Base-by-base conservation (phyloP, 2,329 filamentous ascomycete species). In the Penicillium sp. region DNA sequence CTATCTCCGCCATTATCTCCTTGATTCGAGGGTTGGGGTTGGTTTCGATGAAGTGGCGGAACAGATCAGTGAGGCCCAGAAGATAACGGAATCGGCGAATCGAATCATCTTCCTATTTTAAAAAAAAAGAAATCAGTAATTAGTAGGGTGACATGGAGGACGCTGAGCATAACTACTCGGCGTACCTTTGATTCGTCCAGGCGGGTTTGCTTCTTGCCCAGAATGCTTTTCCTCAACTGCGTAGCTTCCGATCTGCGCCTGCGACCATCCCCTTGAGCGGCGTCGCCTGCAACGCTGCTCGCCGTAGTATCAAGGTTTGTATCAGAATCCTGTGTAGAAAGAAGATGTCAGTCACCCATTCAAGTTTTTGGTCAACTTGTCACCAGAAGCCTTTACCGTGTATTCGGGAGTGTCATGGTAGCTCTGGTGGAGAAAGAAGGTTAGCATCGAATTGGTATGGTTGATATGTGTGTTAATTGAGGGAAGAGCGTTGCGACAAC, bases 31-130 rank as follows among this genome's bases (percentile, higher is more conserved):
- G 91, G 60, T 98, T 90, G 4, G 90, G 91, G 61, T 96, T 98
- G 7, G 89, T 88, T 62, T 97, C 90, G 70, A 98, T 98, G 67
- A 98, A 98, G 70, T 98, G 93, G 51, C 94, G 88, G 73, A 98
- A 98, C 14, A 98, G 76, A 60, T 98, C 93, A 11, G 93, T 98
- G 36, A 98, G 75, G 17, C 94, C 94, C 10, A 98, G 79, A 1
- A 98, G 79, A 64, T 98, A 98, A 50, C 89, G 84, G 65, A 98
- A 98, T 63, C 93, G 79, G 55, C 91, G 82, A 60, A 97, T 87
- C 1, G 88, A 94, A 60, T 97, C 91, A 74, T 96, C 87, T 72
- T 96, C 91, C 87, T 91, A 39, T 26, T 46, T 7, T 23, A 11
- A 23, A 11, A 11, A 23, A 13, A 13, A 31, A 8, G 4, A 35